These are phyloP conservation scores for Cucumis hystrix DNA, from an alignment of 306 rosid species.

Conservation along the genomic window DNA sequence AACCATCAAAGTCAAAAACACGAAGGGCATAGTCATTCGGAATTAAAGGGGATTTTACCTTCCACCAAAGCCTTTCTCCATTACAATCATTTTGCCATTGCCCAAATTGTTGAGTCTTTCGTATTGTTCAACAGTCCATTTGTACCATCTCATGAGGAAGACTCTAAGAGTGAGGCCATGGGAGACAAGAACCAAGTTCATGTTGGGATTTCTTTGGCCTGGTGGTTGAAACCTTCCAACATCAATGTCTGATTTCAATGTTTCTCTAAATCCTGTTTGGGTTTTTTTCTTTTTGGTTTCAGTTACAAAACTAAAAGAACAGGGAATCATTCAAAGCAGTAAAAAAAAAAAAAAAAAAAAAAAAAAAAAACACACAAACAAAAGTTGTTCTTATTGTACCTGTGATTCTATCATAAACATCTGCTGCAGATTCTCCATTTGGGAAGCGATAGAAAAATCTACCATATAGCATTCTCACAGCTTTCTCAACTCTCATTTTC, in stretches of 20 bases:
- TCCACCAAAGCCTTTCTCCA: conserved; percentile 83
- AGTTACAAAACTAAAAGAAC: not conserved
- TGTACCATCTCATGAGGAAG: conserved; percentile 89
- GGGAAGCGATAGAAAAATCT: conserved; percentile 91
- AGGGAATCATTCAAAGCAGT: not conserved
- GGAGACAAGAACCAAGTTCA: conserved; percentile 68
- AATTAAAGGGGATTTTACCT: conserved; percentile 21
- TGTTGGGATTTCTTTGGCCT: conserved; percentile 34
- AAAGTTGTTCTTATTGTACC: conserved; percentile 16
- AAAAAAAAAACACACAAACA: too few relatives aligned
- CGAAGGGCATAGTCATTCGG: too few relatives aligned
- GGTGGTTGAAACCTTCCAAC: conserved; percentile 76
- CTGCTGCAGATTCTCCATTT: conserved; percentile 87
- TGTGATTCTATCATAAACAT: conserved; percentile 89
- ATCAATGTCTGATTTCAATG: conserved; percentile 63
- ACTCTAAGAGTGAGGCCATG: conserved; percentile 82
- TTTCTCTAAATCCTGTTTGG: conserved; percentile 73
- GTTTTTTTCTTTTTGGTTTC: not conserved
- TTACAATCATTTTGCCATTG: conserved; percentile 53
- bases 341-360: too few relatives aligned
- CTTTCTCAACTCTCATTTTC: conserved; percentile 52
- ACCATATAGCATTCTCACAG: conserved; percentile 47
- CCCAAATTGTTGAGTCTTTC: conserved; percentile 50
- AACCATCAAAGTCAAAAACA: too few relatives aligned
- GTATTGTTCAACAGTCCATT: conserved; percentile 79